Percentiles rank a stretch among this genome's conserved stretches.
These are phyloP conservation scores for Heliosperma pusillum DNA, from an alignment of 148 eudicot genomes.

Conservation along the genomic window DNA sequence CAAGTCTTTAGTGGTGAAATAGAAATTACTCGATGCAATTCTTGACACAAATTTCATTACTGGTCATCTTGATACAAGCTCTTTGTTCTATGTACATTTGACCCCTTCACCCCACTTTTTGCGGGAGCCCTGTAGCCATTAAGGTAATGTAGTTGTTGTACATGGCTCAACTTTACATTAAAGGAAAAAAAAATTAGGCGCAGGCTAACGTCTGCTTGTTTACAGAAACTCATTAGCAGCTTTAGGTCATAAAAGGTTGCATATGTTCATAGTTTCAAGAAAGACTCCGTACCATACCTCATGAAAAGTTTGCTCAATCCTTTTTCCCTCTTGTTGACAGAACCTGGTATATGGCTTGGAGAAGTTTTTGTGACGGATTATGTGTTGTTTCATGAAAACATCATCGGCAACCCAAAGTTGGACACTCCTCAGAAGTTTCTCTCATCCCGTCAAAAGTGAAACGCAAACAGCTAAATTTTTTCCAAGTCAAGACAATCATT, in stretches of 20 bases:
- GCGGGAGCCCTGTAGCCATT: too few species aligned
- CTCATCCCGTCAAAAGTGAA: constrained; percentile 3
- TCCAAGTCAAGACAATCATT: not conserved
- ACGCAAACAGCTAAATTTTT: constrained; percentile 10
- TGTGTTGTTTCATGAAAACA: constrained; percentile 8
- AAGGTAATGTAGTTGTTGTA: too few species aligned
- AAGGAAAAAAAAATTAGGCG: too few species aligned
- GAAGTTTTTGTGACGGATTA: constrained; percentile 57
- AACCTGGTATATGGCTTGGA: constrained; percentile 88
- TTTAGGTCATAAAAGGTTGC: not conserved
- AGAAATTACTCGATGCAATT: too few species aligned
- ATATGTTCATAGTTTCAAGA: not conserved
- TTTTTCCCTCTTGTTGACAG: constrained; percentile 38
- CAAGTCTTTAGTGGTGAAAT: too few species aligned
- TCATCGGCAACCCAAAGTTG: not conserved
- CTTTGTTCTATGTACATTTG: too few species aligned
- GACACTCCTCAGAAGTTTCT: constrained; percentile 6
- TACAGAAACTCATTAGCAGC: not conserved
- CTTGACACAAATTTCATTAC: too few species aligned
- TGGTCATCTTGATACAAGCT: too few species aligned
- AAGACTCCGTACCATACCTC: not conserved
- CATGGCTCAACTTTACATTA: too few species aligned
- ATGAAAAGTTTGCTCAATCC: not conserved
- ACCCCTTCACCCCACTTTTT: too few species aligned
- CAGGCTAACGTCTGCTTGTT: too few species aligned